These are phyloP conservation scores for Takashimella koratensis DNA, from an alignment of 1,284 basidiomycete species.

Conservation along the genomic window DNA sequence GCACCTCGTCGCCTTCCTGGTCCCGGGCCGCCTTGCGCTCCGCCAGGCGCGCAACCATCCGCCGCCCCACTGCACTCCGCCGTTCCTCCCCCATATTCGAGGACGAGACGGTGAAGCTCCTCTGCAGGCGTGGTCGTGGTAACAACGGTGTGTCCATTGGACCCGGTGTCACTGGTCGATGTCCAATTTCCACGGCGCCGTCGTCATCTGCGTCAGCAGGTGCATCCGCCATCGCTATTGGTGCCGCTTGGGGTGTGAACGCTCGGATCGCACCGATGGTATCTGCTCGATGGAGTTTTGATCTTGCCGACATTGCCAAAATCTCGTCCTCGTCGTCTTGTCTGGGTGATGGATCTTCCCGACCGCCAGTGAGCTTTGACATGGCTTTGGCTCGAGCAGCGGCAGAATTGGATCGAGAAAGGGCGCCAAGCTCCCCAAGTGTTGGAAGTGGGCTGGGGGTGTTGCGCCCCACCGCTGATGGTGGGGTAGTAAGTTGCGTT, in stretches of 20 bases:
- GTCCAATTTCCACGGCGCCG: conserved; percentile 2
- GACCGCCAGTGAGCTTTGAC: conserved; percentile 46
- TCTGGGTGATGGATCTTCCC: conserved; percentile 14
- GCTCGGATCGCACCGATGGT: conserved; percentile 32
- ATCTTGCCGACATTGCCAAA: conserved; percentile 13
- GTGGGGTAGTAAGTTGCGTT: conserved; percentile 7
- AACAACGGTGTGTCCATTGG: conserved; percentile 7
- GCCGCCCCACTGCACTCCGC: conserved; percentile 47
- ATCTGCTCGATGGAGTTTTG: conserved; percentile 30
- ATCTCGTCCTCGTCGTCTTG: conserved; percentile 21
- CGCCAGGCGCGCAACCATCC: conserved; percentile 47
- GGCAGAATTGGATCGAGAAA: conserved; percentile 47
- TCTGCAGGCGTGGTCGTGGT: conserved; percentile 39
- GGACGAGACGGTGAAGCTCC: conserved; percentile 46
- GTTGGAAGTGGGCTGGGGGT: conserved; percentile 45
- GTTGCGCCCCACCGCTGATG: conserved; percentile 21
- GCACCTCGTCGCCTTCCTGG: conserved; percentile 38
- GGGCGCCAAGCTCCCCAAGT: conserved; percentile 39
- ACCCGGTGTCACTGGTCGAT: conserved; percentile 10
- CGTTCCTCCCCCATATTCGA: conserved; percentile 48
- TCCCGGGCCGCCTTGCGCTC: conserved; percentile 38
- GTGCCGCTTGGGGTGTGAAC: conserved; percentile 15
- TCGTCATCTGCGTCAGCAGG: conserved; percentile 1
- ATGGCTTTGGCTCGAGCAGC: conserved; percentile 46
- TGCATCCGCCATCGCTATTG: not conserved